Conservation (phyloP, 805 yeast genomes). For the Suhomyces sp. region DNA sequence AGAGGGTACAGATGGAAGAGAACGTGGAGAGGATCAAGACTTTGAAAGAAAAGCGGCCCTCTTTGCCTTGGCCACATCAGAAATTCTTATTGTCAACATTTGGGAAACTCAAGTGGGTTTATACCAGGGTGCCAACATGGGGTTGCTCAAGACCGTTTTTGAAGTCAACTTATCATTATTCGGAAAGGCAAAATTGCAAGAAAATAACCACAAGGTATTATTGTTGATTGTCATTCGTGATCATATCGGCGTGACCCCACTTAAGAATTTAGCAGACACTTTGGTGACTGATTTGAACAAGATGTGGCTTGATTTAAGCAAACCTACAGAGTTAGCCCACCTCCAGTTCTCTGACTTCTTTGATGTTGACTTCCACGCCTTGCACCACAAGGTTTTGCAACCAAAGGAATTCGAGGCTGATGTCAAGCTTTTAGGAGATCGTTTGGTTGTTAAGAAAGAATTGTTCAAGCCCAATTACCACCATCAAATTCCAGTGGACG, state of each 20-base stretch:
- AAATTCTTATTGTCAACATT: slow-evolving; percentile 83
- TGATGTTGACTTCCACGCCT: slow-evolving; percentile 75
- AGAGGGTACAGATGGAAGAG: slow-evolving; percentile 99
- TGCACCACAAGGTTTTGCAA: slow-evolving; percentile 84
- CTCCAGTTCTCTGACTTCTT: slow-evolving; percentile 71
- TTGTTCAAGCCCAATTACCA: slow-evolving; percentile 73
- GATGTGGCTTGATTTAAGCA: slow-evolving; percentile 76
- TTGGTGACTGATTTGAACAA: slow-evolving; percentile 66
- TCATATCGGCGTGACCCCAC: slow-evolving; percentile 83
- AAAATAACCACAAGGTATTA: slow-evolving; percentile 55
- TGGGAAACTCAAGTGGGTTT: slow-evolving; percentile 98
- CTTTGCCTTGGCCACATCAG: slow-evolving; percentile 90
- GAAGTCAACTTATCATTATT: slow-evolving; percentile 90
- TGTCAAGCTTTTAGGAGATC: slow-evolving; percentile 61
- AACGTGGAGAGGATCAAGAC: slow-evolving; percentile 97
- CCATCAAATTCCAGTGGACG: slow-evolving; percentile 87
- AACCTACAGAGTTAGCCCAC: slow-evolving; percentile 63
- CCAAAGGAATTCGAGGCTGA: slow-evolving; percentile 65
- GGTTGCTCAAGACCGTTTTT: slow-evolving; percentile 88
- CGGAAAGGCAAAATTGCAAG: slow-evolving; percentile 49
- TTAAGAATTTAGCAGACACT: slow-evolving; percentile 66
- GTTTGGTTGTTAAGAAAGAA: slow-evolving; percentile 44
- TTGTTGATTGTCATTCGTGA: slow-evolving; percentile 89
- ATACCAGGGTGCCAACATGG: slow-evolving; percentile 98
- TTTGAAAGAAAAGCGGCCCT: slow-evolving; percentile 95